Base-by-base conservation (phyloP, 1,284 basidiomycete genomes). In the Porogramme epimiltina region DNA sequence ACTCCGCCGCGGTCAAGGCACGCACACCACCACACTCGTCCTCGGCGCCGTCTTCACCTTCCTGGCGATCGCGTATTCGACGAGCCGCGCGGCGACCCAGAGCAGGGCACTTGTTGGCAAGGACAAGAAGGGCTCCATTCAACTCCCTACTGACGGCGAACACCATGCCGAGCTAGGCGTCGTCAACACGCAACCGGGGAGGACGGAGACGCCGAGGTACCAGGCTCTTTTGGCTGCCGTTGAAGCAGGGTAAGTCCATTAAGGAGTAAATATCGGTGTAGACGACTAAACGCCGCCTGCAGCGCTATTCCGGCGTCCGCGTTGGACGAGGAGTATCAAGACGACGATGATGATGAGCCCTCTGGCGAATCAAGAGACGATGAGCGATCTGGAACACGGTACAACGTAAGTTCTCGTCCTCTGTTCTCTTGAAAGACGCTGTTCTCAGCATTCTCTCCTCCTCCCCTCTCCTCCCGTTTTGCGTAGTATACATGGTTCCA, bases 41-140 rank as follows among this genome's bases (percentile, higher is more conserved):
- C 77, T 98, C 39, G 97, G 96, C 39, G 97, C 93, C 4, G 71
- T 95, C 15, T 98, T 99, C 73, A 99, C 96, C 1, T 98, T 99
- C 80, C 73, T 98, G 42, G 95, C 97, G 2, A 98, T 99, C 61
- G 96, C 97, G 10, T 99, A 98, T 69, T 97, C 95, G 20, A 99
- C 96, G 0, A 93, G 89, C 20, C 81, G 97, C 42, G 96, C 97
- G 2, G 96, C 97, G 6, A 99, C 96, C 0, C 95, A 97, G 71
- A 93, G 89, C 63, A 86, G 89, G 56, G 94, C 94, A 11, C 75
- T 98, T 28, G 90, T 93, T 0, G 95, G 95, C 10, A 84, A 78
- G 62, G 85, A 83, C 68, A 85, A 79, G 60, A 69, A 70, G 19
- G 86, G 85, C 11, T 76, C 78, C 3, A 81, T 95, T 26, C 76